Conservation (phyloP, 148 eudicot genomes). For the Mesembryanthemum crystallinum region DNA sequence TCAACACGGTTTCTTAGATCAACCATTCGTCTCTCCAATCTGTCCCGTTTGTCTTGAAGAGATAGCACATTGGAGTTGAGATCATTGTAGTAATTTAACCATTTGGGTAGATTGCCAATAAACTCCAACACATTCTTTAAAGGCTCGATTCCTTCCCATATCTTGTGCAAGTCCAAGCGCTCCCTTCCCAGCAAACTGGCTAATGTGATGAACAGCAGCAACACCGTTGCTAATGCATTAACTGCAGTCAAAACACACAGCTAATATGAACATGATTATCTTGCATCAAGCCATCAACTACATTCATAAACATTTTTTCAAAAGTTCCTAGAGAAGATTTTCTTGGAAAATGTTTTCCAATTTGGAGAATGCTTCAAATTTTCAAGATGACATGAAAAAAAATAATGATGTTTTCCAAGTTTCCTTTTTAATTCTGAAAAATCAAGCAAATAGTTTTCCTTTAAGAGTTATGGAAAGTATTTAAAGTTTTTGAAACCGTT, state of each 20-base stretch:
- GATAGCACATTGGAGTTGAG: conserved; percentile 11
- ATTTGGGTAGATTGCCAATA: conserved; percentile 16
- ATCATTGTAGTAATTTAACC: conserved; percentile 24
- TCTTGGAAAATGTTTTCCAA: too few relatives aligned
- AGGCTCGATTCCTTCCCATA: not conserved
- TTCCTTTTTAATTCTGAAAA: too few relatives aligned
- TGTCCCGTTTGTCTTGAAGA: conserved; percentile 3
- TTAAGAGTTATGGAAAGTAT: too few relatives aligned
- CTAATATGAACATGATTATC: not conserved
- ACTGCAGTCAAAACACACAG: conserved; percentile 11
- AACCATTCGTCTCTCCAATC: not conserved
- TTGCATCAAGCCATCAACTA: too few relatives aligned
- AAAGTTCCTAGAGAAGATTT: too few relatives aligned
- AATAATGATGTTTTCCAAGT: too few relatives aligned
- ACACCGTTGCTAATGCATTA: conserved; percentile 8
- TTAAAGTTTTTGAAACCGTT: too few relatives aligned
- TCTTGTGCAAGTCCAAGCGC: conserved; percentile 2
- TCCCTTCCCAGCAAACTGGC: conserved; percentile 14
- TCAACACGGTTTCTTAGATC: conserved; percentile 14
- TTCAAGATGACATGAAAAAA: too few relatives aligned
- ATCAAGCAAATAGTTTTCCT: too few relatives aligned
- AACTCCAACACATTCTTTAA: conserved; percentile 16
- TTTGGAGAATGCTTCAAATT: too few relatives aligned
- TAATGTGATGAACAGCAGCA: conserved; percentile 11
- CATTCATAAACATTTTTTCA: too few relatives aligned